A percentile compares a stretch with the other conserved stretches of the same genome.
phyloP scores from a whole-genome alignment of 1,284 basidiomycete species.

The Pterulicium gracile region DNA sequence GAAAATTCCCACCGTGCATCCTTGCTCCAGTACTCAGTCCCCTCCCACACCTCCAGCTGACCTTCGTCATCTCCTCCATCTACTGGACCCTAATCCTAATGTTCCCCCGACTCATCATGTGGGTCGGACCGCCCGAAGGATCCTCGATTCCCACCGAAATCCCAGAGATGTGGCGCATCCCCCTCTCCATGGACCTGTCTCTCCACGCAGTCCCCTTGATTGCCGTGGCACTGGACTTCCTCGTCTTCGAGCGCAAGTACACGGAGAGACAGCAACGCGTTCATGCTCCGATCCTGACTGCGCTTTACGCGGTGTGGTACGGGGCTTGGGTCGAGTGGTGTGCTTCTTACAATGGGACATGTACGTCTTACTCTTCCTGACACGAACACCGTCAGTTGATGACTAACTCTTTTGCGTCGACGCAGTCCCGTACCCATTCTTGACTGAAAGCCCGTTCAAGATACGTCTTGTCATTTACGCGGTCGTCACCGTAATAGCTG shows the following conservation, averaged over 20 bases:
- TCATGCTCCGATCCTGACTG: conserved; percentile 34
- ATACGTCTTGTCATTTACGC: conserved; percentile 54
- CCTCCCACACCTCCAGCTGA: conserved; percentile 28
- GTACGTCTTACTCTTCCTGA: conserved; percentile 29
- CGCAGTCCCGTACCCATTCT: conserved; percentile 74
- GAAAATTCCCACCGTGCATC: conserved; percentile 10
- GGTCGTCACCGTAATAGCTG: conserved; percentile 38
- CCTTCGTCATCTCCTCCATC: conserved; percentile 57
- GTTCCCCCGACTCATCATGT: conserved; percentile 43
- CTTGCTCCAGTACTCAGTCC: conserved; percentile 3
- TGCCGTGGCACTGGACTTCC: conserved; percentile 58
- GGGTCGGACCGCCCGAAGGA: conserved; percentile 15
- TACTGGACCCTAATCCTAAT: conserved; percentile 58
- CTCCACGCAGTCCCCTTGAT: conserved; percentile 59
- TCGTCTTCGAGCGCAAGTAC: conserved; percentile 56
- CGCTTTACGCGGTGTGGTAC: conserved; percentile 42
- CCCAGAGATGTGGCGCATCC: conserved; percentile 30
- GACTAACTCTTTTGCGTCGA: conserved; percentile 3
- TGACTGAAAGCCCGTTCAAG: conserved; percentile 45
- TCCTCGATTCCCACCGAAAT: conserved; percentile 23
- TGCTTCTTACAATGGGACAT: conserved; percentile 46
- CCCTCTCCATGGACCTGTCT: conserved; percentile 51
- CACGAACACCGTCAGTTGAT: neutral
- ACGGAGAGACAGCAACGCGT: conserved; percentile 28
- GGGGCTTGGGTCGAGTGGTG: conserved; percentile 60